Conservation (phyloP, 306 rosid genomes). For the Sophora flavescens region DNA sequence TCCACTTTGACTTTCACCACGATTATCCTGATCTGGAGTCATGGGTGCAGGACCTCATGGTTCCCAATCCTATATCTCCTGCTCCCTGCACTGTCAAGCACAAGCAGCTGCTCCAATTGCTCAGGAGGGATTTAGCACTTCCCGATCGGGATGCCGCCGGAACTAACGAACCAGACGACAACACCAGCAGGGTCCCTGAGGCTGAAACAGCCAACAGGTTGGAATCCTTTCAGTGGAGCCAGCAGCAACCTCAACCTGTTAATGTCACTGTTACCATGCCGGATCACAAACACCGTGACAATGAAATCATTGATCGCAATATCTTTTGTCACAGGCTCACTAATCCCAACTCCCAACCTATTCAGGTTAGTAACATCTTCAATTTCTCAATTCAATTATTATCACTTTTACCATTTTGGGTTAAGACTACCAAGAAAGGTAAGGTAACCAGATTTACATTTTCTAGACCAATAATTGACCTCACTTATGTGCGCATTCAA, state of each 20-base stretch:
- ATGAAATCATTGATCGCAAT: not conserved
- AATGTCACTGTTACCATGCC: slow-evolving; percentile 51
- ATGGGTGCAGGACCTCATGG: slow-evolving; percentile 50
- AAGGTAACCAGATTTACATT: no score
- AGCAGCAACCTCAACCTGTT: slow-evolving; percentile 42
- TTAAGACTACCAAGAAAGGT: not conserved
- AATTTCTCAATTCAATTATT: no score
- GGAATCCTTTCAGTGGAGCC: slow-evolving; percentile 32
- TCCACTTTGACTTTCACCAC: slow-evolving; percentile 55
- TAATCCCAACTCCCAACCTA: slow-evolving; percentile 41
- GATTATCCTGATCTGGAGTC: slow-evolving; percentile 39
- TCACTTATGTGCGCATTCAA: not conserved
- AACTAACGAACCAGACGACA: no score
- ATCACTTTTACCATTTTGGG: not conserved
- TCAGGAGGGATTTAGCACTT: slow-evolving; percentile 48
- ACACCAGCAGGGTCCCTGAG: slow-evolving; percentile 38
- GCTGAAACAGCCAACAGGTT: slow-evolving; percentile 24
- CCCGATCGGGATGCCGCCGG: slow-evolving; percentile 28
- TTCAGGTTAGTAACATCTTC: slow-evolving; percentile 45
- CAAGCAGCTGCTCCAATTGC: slow-evolving; percentile 70
- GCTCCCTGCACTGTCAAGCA: slow-evolving; percentile 56
- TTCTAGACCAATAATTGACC: no score
- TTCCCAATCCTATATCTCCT: no score
- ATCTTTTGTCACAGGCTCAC: slow-evolving; percentile 42
- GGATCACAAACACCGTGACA: slow-evolving; percentile 38